Evolutionary conservation across 208 protist species (phyloP).

Genomic region (Wallacemonas sp.): DNA sequence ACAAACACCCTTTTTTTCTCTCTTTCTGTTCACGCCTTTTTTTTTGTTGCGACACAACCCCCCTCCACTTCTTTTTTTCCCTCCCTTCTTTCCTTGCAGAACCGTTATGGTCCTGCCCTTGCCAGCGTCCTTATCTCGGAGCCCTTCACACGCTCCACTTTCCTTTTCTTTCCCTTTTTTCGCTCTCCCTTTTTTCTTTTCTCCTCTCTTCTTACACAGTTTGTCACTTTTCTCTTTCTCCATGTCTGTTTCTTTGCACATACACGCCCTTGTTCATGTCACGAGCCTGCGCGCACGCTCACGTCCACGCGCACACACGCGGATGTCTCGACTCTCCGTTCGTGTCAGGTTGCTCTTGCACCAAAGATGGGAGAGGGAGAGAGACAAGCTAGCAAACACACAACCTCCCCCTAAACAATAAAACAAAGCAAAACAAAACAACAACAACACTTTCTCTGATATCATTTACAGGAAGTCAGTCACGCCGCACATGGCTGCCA

Average conservation of each 20-base stretch:
- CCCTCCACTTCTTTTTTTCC: conserved; percentile 16
- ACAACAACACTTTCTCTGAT: too few relatives aligned
- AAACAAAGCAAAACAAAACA: too few relatives aligned
- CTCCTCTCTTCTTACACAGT: background rate
- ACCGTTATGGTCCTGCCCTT: background rate
- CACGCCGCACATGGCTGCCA: too few relatives aligned
- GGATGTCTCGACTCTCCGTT: background rate
- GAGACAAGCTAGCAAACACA: too few relatives aligned
- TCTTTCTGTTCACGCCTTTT: conserved; percentile 10
- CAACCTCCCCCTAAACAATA: background rate
- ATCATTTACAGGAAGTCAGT: too few relatives aligned
- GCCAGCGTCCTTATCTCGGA: conserved; percentile 2
- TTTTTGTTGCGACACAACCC: conserved; percentile 3
- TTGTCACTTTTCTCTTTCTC: conserved; percentile 13
- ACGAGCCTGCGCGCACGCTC: too few relatives aligned
- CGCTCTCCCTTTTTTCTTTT: background rate
- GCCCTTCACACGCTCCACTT: background rate
- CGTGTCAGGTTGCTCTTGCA: background rate
- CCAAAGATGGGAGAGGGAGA: too few relatives aligned
- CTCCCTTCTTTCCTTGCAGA: conserved; percentile 17
- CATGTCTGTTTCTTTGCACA: too few relatives aligned
- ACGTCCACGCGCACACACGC: too few relatives aligned
- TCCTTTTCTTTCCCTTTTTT: conserved; percentile 5
- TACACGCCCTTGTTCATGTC: too few relatives aligned
- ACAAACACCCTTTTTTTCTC: conserved; percentile 7